Evolutionary conservation across 768 basidiomycete species (phyloP), one percentile per base, ranked within the genome.

Genomic region (Hemileccinum rubropunctum): DNA sequence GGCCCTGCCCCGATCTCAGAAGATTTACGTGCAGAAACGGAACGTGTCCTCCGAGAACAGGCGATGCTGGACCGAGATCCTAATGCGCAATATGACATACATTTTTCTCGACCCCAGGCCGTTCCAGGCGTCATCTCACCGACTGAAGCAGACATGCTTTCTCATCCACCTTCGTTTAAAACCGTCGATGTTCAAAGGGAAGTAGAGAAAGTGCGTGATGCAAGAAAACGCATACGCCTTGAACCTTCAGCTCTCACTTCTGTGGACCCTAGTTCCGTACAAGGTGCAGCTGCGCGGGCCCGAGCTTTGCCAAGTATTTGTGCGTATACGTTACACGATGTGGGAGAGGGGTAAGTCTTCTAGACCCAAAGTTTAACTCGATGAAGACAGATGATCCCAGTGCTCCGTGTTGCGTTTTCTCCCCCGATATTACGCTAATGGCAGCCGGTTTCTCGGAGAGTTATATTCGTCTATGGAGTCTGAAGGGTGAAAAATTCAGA

Each of bases 381-480:
- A 52, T 58, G 26, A 58, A 47, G 28, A 45, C 44, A 49, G 44
- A 43, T 58, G 23, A 45, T 51, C 14, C 26, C 35, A 98, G 95
- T 23, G 76, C 87, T 3, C 88, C 94, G 6, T 91, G 88, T 59
- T 85, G 84, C 50, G 81, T 85, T 15, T 98, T 98, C 63, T 98
- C 97, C 26, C 78, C 79, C 35, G 97, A 99, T 67, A 87, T 86
- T 0, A 88, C 95, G 8, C 68, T 98, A 11, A 83, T 99, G 82
- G 97, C 95, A 1, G 89, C 88, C 39, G 97, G 97, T 3, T 98
- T 97, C 64, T 81, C 91, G 21, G 95, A 99, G 70, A 98, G 94
- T 61, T 95, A 92, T 62, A 88, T 98, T 53, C 81, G 93, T 38
- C 58, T 99, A 54, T 99, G 97, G 95, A 95, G 81, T 64, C 71